phyloP scores from a whole-genome alignment of 2,329 filamentous ascomycete genomes.

The Colletotrichum spinosum region DNA sequence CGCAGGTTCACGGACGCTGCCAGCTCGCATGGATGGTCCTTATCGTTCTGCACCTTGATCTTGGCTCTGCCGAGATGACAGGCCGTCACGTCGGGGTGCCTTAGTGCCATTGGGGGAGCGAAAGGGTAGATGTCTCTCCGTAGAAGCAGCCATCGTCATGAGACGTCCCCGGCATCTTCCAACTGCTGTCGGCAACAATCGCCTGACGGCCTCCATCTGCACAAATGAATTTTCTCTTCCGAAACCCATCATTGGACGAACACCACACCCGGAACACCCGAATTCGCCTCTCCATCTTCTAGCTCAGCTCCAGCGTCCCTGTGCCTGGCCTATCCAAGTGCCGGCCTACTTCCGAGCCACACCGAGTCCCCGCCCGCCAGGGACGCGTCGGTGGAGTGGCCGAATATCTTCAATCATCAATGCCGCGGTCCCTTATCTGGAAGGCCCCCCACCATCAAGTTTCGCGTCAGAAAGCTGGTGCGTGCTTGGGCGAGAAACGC shows the following conservation, averaged over 20 bases:
- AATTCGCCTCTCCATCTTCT: constrained; percentile 29
- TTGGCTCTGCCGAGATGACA: not conserved
- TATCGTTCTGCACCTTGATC: constrained; percentile 11
- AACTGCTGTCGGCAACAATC: constrained; percentile 4
- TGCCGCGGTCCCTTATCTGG: constrained; percentile 31
- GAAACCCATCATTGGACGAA: constrained; percentile 16
- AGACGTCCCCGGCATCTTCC: too few relatives aligned
- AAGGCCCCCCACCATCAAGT: constrained; percentile 25
- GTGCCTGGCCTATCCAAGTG: constrained; percentile 28
- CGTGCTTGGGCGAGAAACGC: constrained; percentile 26
- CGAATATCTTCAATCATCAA: constrained; percentile 29
- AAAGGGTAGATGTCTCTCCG: too few relatives aligned
- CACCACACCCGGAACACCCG: constrained; percentile 18
- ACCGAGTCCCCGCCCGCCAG: constrained; percentile 20
- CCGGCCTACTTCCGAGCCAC: constrained; percentile 35
- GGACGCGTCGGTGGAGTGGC: constrained; percentile 29
- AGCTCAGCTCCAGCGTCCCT: constrained; percentile 30
- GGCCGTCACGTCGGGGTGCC: not conserved
- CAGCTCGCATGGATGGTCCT: constrained; percentile 9
- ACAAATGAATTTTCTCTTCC: constrained; percentile 7
- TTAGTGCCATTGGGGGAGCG: too few relatives aligned
- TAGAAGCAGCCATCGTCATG: not conserved
- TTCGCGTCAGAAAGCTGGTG: constrained; percentile 29
- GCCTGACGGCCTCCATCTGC: constrained; percentile 21
- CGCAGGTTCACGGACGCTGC: constrained; percentile 20